Conservation (phyloP, 208 protist genomes). For the Leishmania amazonensis region DNA sequence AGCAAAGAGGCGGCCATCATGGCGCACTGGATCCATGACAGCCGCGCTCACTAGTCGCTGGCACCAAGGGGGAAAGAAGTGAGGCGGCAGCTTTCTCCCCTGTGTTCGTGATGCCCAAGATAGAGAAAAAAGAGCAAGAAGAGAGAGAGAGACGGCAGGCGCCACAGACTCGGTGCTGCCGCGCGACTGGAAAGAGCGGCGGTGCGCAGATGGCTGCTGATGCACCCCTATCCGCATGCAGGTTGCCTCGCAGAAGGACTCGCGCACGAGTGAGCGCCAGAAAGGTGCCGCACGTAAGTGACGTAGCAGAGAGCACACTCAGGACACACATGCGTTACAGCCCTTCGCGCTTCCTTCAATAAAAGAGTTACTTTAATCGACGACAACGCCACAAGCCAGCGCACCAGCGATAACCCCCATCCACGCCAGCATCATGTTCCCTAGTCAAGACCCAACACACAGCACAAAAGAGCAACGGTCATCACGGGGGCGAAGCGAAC, state of each 20-base stretch:
- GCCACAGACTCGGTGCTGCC: background rate
- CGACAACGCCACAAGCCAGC: background rate
- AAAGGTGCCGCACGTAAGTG: background rate
- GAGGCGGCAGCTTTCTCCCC: background rate
- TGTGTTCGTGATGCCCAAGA: background rate
- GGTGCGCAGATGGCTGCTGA: background rate
- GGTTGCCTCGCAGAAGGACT: background rate
- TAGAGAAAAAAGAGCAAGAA: background rate
- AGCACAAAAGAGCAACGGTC: background rate
- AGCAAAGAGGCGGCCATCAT: background rate
- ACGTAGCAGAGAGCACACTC: background rate
- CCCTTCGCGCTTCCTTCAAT: background rate
- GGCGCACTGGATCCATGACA: background rate
- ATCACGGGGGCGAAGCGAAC: background rate
- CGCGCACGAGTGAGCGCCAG: background rate
- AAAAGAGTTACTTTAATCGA: too few relatives aligned
- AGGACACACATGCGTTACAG: background rate
- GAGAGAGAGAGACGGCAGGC: background rate
- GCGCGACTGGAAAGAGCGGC: background rate
- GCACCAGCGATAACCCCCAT: background rate
- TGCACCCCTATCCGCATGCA: background rate
- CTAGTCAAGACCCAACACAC: background rate
- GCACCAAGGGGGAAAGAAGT: background rate
- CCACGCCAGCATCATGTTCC: background rate
- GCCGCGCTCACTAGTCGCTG: background rate